Evolutionary conservation across 352 stramenopile genomes (phyloP), one percentile per base, ranked within the genome.

Genomic region (Phytophthora megakarya): DNA sequence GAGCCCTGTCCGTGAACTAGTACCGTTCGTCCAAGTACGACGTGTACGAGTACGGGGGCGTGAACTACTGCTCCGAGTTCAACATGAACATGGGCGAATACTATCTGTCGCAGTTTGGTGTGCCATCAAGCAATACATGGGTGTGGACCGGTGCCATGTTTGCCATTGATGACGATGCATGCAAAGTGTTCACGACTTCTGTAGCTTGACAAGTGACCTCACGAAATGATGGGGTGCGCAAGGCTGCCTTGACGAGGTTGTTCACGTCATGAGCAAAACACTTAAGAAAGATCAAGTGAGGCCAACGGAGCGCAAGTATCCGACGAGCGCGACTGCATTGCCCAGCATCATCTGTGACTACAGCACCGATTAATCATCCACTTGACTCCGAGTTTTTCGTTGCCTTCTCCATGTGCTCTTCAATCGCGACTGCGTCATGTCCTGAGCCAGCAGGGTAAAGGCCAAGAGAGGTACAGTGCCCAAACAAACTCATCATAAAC

Each of bases 1-100:
- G 77, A 23, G 70, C 73, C n/a, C 44, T 83, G 11, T 53, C 58
- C 43, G 61, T 84, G 25, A 84, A 84, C 38, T 62, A 86, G 61
- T 86, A 81, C 53, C 63, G 63, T 23, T 33, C 60, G 44, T 53
- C 39, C 30, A 63, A 59, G 42, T 78, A 70, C 53, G 46, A 75
- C 26, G 54, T 71, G 13, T 79, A 71, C 26, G 52, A 57, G 19
- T 82, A 66, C 45, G 65, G 65, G 22, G 69, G 61, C 18, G 33
- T 75, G 10, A 44, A 82, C 46, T 86, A 82, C 44, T 82, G 65
- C 43, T 64, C 61, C 15, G 28, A 47, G 28, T 72, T 59, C 19
- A 53, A 61, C 22, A 55, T 56, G 62, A 77, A 28, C 16, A 76
- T 80, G 64, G 67, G 74, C 43, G 60, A 83, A 58, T 71, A 74